Evolutionary conservation across 192 early-diverging fungal species (phyloP), one percentile per base, ranked within the genome.

Genomic region (Rhizophagus clarus): DNA sequence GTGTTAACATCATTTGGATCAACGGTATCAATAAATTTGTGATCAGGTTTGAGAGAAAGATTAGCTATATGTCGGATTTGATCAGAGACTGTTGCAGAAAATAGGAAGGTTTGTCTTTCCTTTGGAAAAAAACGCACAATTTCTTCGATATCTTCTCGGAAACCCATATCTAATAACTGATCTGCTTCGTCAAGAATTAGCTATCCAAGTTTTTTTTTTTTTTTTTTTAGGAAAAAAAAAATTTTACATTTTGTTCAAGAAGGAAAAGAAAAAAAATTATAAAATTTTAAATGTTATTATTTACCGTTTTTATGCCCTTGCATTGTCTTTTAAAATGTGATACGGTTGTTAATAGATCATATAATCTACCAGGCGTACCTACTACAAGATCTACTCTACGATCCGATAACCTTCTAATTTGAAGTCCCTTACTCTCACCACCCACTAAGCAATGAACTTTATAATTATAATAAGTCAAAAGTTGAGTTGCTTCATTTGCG

Each of bases 151-250:
- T 96, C 95, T 26, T 89, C 87, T 81, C 94, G 94, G 87, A 98
- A 98, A 10, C 97, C 97, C 93, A 97, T 94, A 62, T 99, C 95
- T 73, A 99, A 85, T 74, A 99, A 87, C 82, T 94, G 90, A 83
- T 99, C 98, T 14, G 96, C 96, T 87, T 99, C 98, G 84, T 99
- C 98, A 77, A 98, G 87, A 61, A 99, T 90, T 70, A 98, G 87
- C 84, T 86, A 81, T 42, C 7, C 17, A 45, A 34, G 37, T 34
- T 34, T 34, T 34, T 34, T 34, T 34, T 34, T 34, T 34, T 34
- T 34, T 34, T 34, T 40, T 40, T 40, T 40, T 40, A 40, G 8
- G 45, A 79, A 26, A 22, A 26, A 17, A 60, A 28, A n/a, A n/a
- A n/a, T n/a, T n/a, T n/a, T n/a, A n/a, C n/a, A n/a, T n/a, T 20